Percentiles rank a stretch among this genome's conserved stretches.
phyloP scores from a whole-genome alignment of 2,329 filamentous ascomycete species.

The Botrytis paeoniae region DNA sequence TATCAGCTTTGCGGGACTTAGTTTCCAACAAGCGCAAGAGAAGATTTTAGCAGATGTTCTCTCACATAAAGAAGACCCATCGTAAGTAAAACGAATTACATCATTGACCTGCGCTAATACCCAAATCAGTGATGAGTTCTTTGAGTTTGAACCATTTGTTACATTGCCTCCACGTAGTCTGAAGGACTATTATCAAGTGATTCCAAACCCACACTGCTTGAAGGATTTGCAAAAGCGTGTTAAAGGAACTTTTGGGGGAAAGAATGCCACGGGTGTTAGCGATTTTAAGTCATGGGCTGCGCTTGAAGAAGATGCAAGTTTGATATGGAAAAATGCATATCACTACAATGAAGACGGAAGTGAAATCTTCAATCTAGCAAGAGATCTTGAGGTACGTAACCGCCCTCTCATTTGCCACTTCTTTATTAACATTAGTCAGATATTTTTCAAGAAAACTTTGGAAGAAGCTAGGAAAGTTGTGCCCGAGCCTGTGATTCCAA shows the following conservation, averaged over 20 bases:
- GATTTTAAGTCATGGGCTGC: slow-evolving; percentile 80
- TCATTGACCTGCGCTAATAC: background rate
- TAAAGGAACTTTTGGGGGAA: slow-evolving; percentile 68
- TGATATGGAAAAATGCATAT: slow-evolving; percentile 84
- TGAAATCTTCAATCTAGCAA: slow-evolving; percentile 73
- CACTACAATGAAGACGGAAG: slow-evolving; percentile 92
- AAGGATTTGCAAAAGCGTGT: slow-evolving; percentile 74
- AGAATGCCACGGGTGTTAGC: slow-evolving; percentile 55
- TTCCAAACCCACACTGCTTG: slow-evolving; percentile 76
- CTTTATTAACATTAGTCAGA: slow-evolving; percentile 44
- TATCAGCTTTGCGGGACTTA: slow-evolving; percentile 66
- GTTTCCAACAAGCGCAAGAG: slow-evolving; percentile 81
- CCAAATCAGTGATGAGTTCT: slow-evolving; percentile 59
- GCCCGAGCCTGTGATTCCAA: slow-evolving; percentile 68
- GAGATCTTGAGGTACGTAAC: slow-evolving; percentile 68
- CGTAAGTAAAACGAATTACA: slow-evolving; percentile 46
- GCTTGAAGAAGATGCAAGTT: slow-evolving; percentile 74
- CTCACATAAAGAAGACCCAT: slow-evolving; percentile 60
- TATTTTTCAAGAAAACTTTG: slow-evolving; percentile 65
- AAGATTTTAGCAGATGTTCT: slow-evolving; percentile 77
- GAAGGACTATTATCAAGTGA: slow-evolving; percentile 83
- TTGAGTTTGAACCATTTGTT: slow-evolving; percentile 70
- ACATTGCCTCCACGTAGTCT: slow-evolving; percentile 71
- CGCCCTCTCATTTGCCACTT: background rate
- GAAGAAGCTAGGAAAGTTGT: slow-evolving; percentile 70